Percentiles rank a stretch among this genome's conserved stretches.
These are phyloP conservation scores for Maudiozyma pseudohumilis DNA, from an alignment of 805 yeast species.

Conservation along the genomic window DNA sequence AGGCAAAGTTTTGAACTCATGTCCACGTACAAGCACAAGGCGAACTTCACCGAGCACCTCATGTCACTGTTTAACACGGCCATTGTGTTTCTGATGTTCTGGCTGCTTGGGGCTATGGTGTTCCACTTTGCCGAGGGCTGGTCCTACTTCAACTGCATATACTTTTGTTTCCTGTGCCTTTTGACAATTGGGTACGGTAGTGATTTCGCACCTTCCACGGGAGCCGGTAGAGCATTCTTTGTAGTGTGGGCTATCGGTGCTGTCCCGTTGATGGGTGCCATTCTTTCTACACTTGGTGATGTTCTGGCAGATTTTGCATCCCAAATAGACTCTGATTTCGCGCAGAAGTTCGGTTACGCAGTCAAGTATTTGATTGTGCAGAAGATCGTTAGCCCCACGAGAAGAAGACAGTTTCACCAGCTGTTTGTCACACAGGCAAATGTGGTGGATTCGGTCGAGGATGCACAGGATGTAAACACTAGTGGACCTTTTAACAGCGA, in stretches of 20 bases:
- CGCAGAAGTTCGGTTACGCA: constrained; percentile 9
- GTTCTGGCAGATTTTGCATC: constrained; percentile 17
- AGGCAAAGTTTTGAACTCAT: constrained; percentile 47
- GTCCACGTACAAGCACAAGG: constrained; percentile 39
- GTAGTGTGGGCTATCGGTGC: constrained; percentile 75
- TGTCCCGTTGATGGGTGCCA: constrained; percentile 77
- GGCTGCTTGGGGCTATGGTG: constrained; percentile 65
- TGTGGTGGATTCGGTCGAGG: constrained; percentile 4
- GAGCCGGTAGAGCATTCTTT: constrained; percentile 65
- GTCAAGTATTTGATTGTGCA: constrained; percentile 8
- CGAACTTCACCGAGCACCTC: constrained; percentile 32
- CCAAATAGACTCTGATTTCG: constrained; percentile 14
- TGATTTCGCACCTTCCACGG: constrained; percentile 50
- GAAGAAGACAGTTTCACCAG: not conserved
- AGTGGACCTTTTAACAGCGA: no score
- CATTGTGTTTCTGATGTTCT: constrained; percentile 42
- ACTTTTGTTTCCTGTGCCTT: constrained; percentile 66
- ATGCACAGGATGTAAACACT: constrained; percentile 6
- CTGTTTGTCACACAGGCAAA: constrained; percentile 2
- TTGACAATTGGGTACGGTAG: constrained; percentile 88
- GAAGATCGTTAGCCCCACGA: not conserved
- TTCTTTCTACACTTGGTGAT: constrained; percentile 67
- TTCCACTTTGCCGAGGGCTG: constrained; percentile 56
- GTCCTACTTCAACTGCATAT: constrained; percentile 62
- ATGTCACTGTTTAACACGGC: constrained; percentile 34